Conservation (phyloP, 768 basidiomycete genomes). For the Tephrocybe sp. region DNA sequence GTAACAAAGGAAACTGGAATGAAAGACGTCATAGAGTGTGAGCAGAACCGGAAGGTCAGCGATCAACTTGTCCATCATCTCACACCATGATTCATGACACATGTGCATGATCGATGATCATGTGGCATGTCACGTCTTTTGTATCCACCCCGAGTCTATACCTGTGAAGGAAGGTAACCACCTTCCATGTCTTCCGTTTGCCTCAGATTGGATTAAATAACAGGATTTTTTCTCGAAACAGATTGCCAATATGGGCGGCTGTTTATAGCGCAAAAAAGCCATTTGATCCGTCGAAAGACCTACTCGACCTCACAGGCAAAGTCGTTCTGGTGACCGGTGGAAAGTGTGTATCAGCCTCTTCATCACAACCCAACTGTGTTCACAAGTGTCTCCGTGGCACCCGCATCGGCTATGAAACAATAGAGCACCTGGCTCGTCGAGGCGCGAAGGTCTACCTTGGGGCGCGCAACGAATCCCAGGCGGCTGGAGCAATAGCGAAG, state of each 20-base stretch:
- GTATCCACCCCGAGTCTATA: no score
- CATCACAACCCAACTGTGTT: no score
- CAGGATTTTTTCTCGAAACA: neutral
- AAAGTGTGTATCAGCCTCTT: conserved; percentile 7
- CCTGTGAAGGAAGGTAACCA: no score
- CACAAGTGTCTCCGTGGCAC: conserved; percentile 24
- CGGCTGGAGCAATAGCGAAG: conserved; percentile 22
- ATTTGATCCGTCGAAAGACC: conserved; percentile 16
- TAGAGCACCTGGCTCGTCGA: conserved; percentile 42
- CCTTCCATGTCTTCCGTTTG: no score
- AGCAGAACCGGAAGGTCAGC: no score
- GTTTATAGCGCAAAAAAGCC: conserved; percentile 10
- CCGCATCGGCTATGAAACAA: conserved; percentile 48
- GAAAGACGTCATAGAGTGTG: no score
- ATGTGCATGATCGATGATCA: no score
- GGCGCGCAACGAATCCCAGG: conserved; percentile 37
- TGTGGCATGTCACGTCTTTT: no score
- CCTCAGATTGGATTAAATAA: neutral
- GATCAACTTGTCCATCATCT: no score
- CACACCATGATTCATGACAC: no score
- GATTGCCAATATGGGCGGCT: conserved; percentile 6
- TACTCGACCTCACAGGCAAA: conserved; percentile 18
- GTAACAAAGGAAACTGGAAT: no score
- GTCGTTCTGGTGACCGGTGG: conserved; percentile 16
- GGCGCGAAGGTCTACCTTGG: conserved; percentile 57